These are phyloP conservation scores for Geranium incanum DNA, from an alignment of 441 rosid species.

Conservation along the genomic window DNA sequence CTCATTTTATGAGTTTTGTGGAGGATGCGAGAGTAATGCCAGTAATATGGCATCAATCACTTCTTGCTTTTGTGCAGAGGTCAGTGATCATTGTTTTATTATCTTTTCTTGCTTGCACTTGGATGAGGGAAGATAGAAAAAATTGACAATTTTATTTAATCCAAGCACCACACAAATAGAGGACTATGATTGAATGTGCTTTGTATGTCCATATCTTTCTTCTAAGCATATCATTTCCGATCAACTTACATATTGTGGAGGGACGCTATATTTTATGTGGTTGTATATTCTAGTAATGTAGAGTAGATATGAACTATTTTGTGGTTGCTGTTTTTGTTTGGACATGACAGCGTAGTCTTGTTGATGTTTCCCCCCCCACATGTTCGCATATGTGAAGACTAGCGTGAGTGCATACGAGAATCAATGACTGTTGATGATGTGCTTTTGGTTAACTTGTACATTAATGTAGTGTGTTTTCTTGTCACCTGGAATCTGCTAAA, in stretches of 20 bases:
- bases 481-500: too few relatives aligned
- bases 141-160: not conserved
- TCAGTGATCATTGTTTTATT: slow-evolving; percentile 24
- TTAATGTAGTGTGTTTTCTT: too few relatives aligned
- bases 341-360: too few relatives aligned
- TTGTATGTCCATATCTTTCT: not conserved
- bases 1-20: slow-evolving; percentile 68
- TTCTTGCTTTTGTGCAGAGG: slow-evolving; percentile 84
- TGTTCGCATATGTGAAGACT: not conserved
- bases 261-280: not conserved
- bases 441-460: not conserved
- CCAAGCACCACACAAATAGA: not conserved
- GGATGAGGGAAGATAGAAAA: not conserved
- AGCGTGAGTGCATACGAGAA: not conserved
- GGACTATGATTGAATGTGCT: not conserved
- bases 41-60: slow-evolving; percentile 90
- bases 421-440: not conserved
- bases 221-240: not conserved
- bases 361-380: too few relatives aligned
- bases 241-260: not conserved
- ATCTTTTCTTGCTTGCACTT: not conserved
- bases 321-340: not conserved
- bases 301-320: not conserved
- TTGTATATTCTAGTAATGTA: not conserved
- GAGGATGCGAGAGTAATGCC: slow-evolving; percentile 80